Conservation (phyloP, 78 protist genomes). For the Dictyostelium firmibasis region DNA sequence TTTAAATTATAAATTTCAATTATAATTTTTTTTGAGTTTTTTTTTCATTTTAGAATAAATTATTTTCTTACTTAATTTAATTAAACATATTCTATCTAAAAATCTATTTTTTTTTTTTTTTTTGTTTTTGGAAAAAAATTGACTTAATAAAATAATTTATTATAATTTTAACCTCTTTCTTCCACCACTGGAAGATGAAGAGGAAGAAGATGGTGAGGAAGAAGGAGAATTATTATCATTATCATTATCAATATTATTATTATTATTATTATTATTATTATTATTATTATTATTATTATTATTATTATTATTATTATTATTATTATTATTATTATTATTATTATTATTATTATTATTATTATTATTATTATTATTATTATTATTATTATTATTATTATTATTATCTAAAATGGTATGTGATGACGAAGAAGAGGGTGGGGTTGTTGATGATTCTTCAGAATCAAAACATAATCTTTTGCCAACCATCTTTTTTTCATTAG, state of each 20-base stretch:
- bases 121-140: too few relatives aligned
- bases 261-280: too few relatives aligned
- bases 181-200: neutral
- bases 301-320: neutral
- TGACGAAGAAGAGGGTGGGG: neutral
- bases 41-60: neutral
- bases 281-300: too few relatives aligned
- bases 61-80: neutral
- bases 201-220: neutral
- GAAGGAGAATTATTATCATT: neutral
- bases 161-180: neutral
- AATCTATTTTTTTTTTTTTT: neutral
- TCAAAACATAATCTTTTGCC: constrained; percentile 14
- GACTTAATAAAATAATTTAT: too few relatives aligned
- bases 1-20: too few relatives aligned
- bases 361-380: neutral
- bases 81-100: neutral
- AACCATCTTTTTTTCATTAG: neutral
- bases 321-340: too few relatives aligned
- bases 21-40: neutral
- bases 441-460: neutral
- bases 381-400: neutral
- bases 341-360: neutral
- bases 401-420: neutral
- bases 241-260: neutral